phyloP scores from a whole-genome alignment of 495 filamentous ascomycete genomes.

The Talaromyces adpressus region DNA sequence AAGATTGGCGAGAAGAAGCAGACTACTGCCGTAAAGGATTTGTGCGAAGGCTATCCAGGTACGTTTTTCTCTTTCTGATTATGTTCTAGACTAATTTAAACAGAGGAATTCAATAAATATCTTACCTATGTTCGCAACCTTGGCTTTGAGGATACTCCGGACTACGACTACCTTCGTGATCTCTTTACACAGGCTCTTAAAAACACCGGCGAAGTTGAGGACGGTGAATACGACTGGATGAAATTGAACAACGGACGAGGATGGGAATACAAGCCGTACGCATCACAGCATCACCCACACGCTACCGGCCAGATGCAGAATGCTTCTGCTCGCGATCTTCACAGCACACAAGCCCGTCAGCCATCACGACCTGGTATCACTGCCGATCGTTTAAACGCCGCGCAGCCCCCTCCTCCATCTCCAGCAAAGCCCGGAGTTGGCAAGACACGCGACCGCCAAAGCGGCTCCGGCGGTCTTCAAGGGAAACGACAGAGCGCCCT shows the following conservation, averaged over 20 bases:
- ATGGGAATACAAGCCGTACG: conserved; percentile 89
- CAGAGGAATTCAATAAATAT: conserved; percentile 96
- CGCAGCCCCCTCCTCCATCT: conserved; percentile 84
- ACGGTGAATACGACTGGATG: conserved; percentile 99
- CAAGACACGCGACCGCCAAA: conserved; percentile 75
- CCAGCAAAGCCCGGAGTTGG: conserved; percentile 72
- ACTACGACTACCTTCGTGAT: conserved; percentile 97
- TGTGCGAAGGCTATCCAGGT: conserved; percentile 92
- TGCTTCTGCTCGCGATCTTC: conserved; percentile 70
- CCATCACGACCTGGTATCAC: conserved; percentile 61
- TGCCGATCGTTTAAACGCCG: conserved; percentile 93
- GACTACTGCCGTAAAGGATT: conserved; percentile 91
- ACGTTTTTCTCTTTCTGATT: conserved; percentile 9
- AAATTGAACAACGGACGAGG: conserved; percentile 93
- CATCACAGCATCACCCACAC: conserved; percentile 68
- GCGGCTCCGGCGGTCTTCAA: conserved; percentile 60
- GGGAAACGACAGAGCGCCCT: conserved; percentile 67
- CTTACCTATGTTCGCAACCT: conserved; percentile 95
- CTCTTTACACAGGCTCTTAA: conserved; percentile 96
- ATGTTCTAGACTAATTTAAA: conserved; percentile 8
- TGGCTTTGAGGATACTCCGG: conserved; percentile 95
- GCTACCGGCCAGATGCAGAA: conserved; percentile 65
- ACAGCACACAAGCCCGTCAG: conserved; percentile 55
- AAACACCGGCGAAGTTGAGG: conserved; percentile 88
- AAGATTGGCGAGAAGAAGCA: conserved; percentile 99